Conservation (phyloP, 2,329 filamentous ascomycete genomes). For the Calonectria pauciramosa region DNA sequence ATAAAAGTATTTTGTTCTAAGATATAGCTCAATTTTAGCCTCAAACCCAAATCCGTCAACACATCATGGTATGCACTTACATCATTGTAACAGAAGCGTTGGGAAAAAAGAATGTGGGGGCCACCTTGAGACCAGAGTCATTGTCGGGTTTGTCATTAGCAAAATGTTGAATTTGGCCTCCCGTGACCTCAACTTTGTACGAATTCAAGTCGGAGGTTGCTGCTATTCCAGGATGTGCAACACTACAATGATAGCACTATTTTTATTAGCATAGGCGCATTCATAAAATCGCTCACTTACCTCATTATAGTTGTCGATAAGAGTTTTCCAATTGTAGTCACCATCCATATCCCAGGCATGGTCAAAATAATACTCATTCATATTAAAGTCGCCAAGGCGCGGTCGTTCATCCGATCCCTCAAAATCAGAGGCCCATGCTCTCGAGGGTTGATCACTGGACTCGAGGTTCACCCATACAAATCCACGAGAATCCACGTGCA, state of each 20-base stretch:
- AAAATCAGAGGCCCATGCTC: constrained; percentile 65
- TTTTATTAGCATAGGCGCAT: background rate
- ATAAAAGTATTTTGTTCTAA: constrained; percentile 33
- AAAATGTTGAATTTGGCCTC: constrained; percentile 37
- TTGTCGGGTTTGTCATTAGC: constrained; percentile 21
- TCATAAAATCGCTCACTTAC: background rate
- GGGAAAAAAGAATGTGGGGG: constrained; percentile 35
- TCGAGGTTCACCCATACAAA: constrained; percentile 73
- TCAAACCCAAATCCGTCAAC: background rate
- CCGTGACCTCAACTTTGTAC: constrained; percentile 23
- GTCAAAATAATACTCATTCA: constrained; percentile 67
- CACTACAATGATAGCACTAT: constrained; percentile 34
- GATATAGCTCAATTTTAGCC: background rate
- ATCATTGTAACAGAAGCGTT: constrained; percentile 35
- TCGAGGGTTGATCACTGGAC: constrained; percentile 56
- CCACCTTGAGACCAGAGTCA: constrained; percentile 5
- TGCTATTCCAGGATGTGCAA: constrained; percentile 35
- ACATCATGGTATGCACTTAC: constrained; percentile 2
- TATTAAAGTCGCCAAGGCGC: constrained; percentile 59
- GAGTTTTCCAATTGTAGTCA: constrained; percentile 71
- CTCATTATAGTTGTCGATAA: constrained; percentile 75
- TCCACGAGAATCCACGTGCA: constrained; percentile 64
- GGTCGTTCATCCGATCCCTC: constrained; percentile 59
- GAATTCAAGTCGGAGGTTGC: constrained; percentile 11
- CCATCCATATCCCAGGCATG: constrained; percentile 68